Evolutionary conservation across 2,329 filamentous ascomycete species (phyloP).

Genomic region (Aspergillus costaricaensis): DNA sequence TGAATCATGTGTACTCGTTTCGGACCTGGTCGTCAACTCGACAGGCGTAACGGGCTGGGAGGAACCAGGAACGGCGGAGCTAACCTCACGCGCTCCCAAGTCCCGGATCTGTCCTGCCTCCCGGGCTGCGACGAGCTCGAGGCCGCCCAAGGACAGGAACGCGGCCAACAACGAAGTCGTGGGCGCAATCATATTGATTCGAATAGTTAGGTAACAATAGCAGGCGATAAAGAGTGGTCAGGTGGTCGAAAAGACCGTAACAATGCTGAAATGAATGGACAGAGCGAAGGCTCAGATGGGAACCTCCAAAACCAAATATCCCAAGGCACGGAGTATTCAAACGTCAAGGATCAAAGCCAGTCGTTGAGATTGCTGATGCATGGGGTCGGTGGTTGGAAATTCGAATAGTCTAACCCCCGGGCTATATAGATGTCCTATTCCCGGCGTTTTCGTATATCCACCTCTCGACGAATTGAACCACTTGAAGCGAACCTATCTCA

Average conservation of each 20-base stretch:
- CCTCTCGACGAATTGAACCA: not conserved
- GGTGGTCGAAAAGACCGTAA: constrained; percentile 7
- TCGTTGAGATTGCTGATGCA: constrained; percentile 14
- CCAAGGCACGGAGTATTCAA: constrained; percentile 13
- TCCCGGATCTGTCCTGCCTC: constrained; percentile 27
- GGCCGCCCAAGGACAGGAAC: constrained; percentile 36
- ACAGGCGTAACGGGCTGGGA: not conserved
- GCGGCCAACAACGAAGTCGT: constrained; percentile 34
- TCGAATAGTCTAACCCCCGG: constrained; percentile 5
- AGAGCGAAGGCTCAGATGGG: constrained; percentile 25
- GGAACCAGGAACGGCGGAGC: not conserved
- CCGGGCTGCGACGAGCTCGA: constrained; percentile 36
- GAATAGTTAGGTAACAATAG: constrained; percentile 11
- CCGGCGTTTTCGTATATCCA: not conserved
- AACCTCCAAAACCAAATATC: constrained; percentile 11
- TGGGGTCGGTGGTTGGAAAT: constrained; percentile 16
- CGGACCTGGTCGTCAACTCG: constrained; percentile 4
- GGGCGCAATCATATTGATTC: constrained; percentile 33
- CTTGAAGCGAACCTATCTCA: not conserved
- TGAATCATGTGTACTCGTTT: constrained; percentile 1
- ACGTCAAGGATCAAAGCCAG: constrained; percentile 12
- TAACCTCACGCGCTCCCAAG: constrained; percentile 33
- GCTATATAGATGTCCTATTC: constrained; percentile 3
- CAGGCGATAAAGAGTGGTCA: constrained; percentile 11
- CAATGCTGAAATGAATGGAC: constrained; percentile 26